phyloP scores from a whole-genome alignment of 2,329 filamentous ascomycete species.

The Fusarium liriodendri region DNA sequence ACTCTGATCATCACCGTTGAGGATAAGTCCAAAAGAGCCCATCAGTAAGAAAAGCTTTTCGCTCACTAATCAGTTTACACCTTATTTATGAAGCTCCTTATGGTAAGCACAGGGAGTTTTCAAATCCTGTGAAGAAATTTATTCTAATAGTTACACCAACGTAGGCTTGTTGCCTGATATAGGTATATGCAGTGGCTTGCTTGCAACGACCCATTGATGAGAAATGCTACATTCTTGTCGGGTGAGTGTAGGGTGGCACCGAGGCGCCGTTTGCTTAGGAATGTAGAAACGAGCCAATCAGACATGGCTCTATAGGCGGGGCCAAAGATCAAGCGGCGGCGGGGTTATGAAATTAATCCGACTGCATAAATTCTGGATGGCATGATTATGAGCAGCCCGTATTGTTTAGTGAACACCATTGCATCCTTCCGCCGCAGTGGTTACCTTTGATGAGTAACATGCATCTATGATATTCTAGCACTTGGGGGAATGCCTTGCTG shows the following conservation, averaged over 20 bases:
- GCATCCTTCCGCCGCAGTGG: neutral
- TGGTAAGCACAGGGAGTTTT: neutral
- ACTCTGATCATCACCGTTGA: too few species aligned
- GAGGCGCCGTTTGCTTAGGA: neutral
- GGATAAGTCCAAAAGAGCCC: too few species aligned
- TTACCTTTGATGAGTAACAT: neutral
- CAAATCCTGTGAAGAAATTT: neutral
- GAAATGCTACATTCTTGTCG: neutral
- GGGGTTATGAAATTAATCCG: neutral
- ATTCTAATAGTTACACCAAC: neutral
- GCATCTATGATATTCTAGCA: neutral
- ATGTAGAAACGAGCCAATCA: neutral
- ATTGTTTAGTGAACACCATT: neutral
- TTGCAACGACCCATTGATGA: neutral
- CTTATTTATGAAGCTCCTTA: too few species aligned
- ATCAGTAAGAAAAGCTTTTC: neutral
- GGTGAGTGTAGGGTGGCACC: neutral
- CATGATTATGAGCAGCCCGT: neutral
- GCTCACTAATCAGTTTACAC: neutral
- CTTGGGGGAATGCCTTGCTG: neutral
- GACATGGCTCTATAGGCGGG: neutral
- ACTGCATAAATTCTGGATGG: neutral
- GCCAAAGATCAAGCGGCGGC: neutral
- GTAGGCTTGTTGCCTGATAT: neutral
- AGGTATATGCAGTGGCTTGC: neutral